Base-by-base conservation (phyloP, 306 rosid genomes). In the Delonix regia region DNA sequence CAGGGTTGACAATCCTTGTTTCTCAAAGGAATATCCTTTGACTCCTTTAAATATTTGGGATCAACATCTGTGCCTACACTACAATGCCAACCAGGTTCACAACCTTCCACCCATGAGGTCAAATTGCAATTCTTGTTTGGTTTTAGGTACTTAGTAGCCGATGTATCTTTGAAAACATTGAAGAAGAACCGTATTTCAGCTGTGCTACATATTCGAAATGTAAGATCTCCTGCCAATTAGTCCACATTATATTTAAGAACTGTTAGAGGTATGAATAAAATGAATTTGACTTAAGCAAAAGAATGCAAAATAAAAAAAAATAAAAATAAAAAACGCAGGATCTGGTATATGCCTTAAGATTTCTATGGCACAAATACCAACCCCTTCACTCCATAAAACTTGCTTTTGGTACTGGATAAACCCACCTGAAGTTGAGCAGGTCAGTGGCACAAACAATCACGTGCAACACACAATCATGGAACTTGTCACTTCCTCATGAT, bases 81-180 rank as follows among this genome's bases (percentile, higher is more conserved):
- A 77, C 92, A 88, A 71, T 87, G 84, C 92, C 92, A 88, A 57
- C 92, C 92, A 73, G 92, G 88, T 63, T 88, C 92, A 22, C 92
- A 88, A 69, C 92, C 92, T 12, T 79, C 49, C 49, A 21, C 72
- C 92, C 92, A 88, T 13, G 84, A 76, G 36, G 73, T 81, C 85
- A 83, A 83, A 69, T 88, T 88, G 86, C 89, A 88, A 72, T 88
- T 88, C 83, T 28, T 49, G 81, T 88, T 88, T 21, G 88, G 92
- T 78, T 71, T 83, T 66, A 88, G 67, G 82, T 61, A 84, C 56
- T 25, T 34, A n/a, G 70, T 21, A 15, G 60, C 57, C 30, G 30
- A 36, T 61, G 63, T 78, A 1, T 51, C 68, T 9, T 21, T 19
- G 42, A 88, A 72, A 69, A 83, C 78, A 9, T 27, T 70, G 73